Evolutionary conservation across 1,139 yeast genomes (phyloP).

Genomic region (Pichia sp.): DNA sequence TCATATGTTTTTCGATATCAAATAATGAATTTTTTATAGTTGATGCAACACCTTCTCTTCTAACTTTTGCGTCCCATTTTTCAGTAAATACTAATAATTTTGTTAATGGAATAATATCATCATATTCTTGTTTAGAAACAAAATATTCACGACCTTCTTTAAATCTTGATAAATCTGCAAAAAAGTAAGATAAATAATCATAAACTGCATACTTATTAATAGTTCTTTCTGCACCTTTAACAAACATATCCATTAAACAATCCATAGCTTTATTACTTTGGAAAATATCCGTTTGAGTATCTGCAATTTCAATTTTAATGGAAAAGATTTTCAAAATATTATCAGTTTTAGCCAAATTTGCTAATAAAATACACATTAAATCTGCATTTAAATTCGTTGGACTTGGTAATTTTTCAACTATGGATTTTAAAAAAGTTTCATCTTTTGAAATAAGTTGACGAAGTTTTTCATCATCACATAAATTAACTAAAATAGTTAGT

Average conservation of each 20-base stretch:
- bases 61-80: slow-evolving; percentile 63
- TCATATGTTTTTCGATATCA: slow-evolving; percentile 63
- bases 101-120: slow-evolving; percentile 70
- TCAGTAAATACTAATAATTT: slow-evolving; percentile 81
- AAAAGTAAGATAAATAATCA: slow-evolving; percentile 81
- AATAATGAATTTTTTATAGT: slow-evolving; percentile 86
- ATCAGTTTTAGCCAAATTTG: slow-evolving; percentile 80
- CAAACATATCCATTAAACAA: slow-evolving; percentile 85
- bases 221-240: slow-evolving; percentile 69
- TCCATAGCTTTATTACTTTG: slow-evolving; percentile 61
- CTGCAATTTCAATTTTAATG: slow-evolving; percentile 34
- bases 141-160: slow-evolving; percentile 70
- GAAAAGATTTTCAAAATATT: slow-evolving; percentile 48
- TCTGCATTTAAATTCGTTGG: slow-evolving; percentile 65
- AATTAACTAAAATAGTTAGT: slow-evolving; percentile 71
- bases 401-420: slow-evolving; percentile 50
- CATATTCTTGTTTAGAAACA: slow-evolving; percentile 63
- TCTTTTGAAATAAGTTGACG: slow-evolving; percentile 64
- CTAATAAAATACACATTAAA: slow-evolving; percentile 72
- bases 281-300: slow-evolving; percentile 37
- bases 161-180: slow-evolving; percentile 82
- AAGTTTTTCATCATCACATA: slow-evolving; percentile 67
- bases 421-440: slow-evolving; percentile 46
- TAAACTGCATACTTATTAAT: slow-evolving; percentile 67
- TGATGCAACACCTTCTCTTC: slow-evolving; percentile 91